Evolutionary conservation across 345 rosid genomes (phyloP).

Genomic region (Heritiera fomes): DNA sequence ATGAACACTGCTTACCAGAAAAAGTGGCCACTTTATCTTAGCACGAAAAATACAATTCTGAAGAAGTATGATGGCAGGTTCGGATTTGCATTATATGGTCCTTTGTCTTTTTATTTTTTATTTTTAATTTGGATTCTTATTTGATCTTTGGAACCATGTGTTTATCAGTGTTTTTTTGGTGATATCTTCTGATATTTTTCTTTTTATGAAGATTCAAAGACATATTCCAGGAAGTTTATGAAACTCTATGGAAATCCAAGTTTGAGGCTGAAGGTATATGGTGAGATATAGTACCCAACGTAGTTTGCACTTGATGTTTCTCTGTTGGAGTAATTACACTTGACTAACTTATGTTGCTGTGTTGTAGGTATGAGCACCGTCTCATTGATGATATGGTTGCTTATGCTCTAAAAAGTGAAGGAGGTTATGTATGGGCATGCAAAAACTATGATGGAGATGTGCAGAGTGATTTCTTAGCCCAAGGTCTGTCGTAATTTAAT

Average conservation of each 20-base stretch:
- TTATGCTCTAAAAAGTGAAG: conserved; percentile 86
- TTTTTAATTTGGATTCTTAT: not conserved
- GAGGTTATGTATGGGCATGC: conserved; percentile 98
- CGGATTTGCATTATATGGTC: conserved; percentile 7
- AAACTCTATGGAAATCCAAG: conserved; percentile 77
- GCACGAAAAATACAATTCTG: conserved; percentile 94
- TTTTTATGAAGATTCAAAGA: conserved; percentile 77
- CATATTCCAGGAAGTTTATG: conserved; percentile 88
- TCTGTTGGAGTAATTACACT: conserved; percentile 13
- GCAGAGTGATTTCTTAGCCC: conserved; percentile 97
- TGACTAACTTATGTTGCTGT: conserved; percentile 9
- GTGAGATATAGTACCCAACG: conserved; percentile 40
- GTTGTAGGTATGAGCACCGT: conserved; percentile 88
- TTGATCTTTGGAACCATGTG: not conserved
- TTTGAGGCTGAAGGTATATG: conserved; percentile 85
- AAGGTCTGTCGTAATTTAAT: conserved; percentile 49
- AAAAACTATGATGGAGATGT: conserved; percentile 98
- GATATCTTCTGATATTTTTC: not conserved
- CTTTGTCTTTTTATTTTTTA: not conserved
- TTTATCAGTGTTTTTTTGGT: not conserved
- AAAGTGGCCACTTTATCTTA: conserved; percentile 96
- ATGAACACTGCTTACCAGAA: conserved; percentile 87
- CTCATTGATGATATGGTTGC: conserved; percentile 99
- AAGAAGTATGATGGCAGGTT: conserved; percentile 96
- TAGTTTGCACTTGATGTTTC: conserved; percentile 14